Percentiles rank a stretch among this genome's conserved stretches.
phyloP scores from a whole-genome alignment of 371 early-diverging fungal species.

The Mortierella sp. region DNA sequence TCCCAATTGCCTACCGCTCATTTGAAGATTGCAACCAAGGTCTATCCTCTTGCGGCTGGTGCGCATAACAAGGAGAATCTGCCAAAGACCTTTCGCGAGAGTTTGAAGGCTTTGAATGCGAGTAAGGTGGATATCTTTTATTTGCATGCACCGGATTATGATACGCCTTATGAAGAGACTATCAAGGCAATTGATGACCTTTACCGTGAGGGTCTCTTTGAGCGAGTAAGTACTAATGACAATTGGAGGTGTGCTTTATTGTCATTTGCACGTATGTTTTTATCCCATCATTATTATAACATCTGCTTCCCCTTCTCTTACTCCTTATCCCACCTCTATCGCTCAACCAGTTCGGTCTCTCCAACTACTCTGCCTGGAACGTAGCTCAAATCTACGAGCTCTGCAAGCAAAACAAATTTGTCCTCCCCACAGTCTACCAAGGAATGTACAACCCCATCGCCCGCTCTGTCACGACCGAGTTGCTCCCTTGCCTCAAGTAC shows the following conservation, averaged over 20 bases:
- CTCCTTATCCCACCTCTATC: neutral
- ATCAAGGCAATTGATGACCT: conserved; percentile 60
- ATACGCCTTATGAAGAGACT: conserved; percentile 61
- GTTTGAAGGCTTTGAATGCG: conserved; percentile 52
- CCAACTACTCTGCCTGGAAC: conserved; percentile 65
- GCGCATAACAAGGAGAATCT: conserved; percentile 64
- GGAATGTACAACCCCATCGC: conserved; percentile 67
- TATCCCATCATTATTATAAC: neutral
- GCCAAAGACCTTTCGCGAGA: conserved; percentile 53
- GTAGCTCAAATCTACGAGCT: conserved; percentile 62
- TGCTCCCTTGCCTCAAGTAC: conserved; percentile 24
- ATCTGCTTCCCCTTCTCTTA: neutral
- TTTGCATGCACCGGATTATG: conserved; percentile 27
- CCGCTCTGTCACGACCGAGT: conserved; percentile 43
- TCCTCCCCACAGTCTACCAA: conserved; percentile 65
- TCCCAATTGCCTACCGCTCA: conserved; percentile 2
- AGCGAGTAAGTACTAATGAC: conserved; percentile 26
- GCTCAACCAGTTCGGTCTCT: conserved; percentile 53
- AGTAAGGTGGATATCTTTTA: conserved; percentile 61
- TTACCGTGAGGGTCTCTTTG: conserved; percentile 61
- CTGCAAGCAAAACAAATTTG: conserved; percentile 58
- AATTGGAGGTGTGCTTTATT: too few relatives aligned
- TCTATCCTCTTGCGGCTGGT: conserved; percentile 63
- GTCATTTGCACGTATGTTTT: too few relatives aligned
- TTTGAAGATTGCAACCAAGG: conserved; percentile 61